Conservation (phyloP, 768 basidiomycete genomes). For the Fibroporia radiculosa region DNA sequence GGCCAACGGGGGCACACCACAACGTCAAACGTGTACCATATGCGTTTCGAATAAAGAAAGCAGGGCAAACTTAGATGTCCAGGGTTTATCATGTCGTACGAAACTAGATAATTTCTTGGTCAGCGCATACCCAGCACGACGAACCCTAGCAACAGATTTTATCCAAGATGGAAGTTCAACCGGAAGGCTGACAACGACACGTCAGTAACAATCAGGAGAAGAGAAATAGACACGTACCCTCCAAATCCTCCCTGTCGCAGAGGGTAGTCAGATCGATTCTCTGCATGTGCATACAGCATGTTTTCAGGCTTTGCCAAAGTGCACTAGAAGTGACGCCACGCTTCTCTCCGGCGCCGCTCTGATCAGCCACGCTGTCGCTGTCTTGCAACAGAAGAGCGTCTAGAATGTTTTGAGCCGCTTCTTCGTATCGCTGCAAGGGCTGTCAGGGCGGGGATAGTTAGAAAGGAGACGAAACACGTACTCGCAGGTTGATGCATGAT, state of each 20-base stretch:
- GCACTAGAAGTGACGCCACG: constrained; percentile 71
- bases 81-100: background rate
- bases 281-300: constrained; percentile 74
- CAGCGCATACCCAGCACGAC: background rate
- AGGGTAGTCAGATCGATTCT: constrained; percentile 67
- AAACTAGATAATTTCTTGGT: background rate
- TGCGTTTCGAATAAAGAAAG: too few species aligned
- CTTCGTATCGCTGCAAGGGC: constrained; percentile 60
- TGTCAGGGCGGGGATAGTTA: background rate
- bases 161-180: constrained; percentile 13
- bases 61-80: constrained; percentile 7
- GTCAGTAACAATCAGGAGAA: background rate
- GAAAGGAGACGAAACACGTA: constrained; percentile 26
- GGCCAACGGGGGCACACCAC: too few species aligned
- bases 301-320: constrained; percentile 86
- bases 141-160: background rate
- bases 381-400: constrained; percentile 89
- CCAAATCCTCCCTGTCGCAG: constrained; percentile 68
- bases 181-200: constrained; percentile 12
- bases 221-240: constrained; percentile 31
- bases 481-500: constrained; percentile 80
- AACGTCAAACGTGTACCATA: too few species aligned
- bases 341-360: constrained; percentile 35
- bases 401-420: constrained; percentile 80
- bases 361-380: constrained; percentile 61